Evolutionary conservation across 345 rosid genomes (phyloP).

Genomic region (Rhodamnia rubescens): DNA sequence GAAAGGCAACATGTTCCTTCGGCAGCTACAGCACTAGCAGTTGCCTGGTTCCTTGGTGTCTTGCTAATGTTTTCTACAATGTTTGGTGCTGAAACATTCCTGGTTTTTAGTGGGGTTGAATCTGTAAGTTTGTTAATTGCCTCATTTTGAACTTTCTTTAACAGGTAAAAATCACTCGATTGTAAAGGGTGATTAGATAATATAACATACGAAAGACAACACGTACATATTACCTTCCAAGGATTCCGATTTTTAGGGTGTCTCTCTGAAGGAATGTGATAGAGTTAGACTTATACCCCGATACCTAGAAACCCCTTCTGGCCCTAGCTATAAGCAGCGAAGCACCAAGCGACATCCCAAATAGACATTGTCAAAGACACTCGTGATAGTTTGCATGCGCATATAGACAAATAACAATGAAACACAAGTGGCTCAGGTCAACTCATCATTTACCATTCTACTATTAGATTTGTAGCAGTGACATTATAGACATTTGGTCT

Average conservation of each 20-base stretch:
- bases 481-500: not conserved
- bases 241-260: not conserved
- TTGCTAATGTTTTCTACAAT: slow-evolving; percentile 54
- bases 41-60: slow-evolving; percentile 60
- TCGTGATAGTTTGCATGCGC: not conserved
- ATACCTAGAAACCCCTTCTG: not conserved
- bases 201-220: too few relatives aligned
- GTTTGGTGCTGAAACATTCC: slow-evolving; percentile 46
- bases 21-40: slow-evolving; percentile 77
- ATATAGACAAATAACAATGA: not conserved
- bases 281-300: not conserved
- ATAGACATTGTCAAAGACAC: not conserved
- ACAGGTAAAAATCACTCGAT: too few relatives aligned
- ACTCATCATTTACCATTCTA: not conserved
- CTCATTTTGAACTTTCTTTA: too few relatives aligned
- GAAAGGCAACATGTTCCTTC: slow-evolving; percentile 52
- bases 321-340: not conserved
- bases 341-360: not conserved
- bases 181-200: too few relatives aligned
- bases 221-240: not conserved
- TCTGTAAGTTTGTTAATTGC: slow-evolving; percentile 30
- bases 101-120: slow-evolving; percentile 73
- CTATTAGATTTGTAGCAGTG: not conserved
- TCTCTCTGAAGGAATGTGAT: not conserved
- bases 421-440: rapidly evolving